Conservation (phyloP, 2,329 filamentous ascomycete species). For the Penicillium sp. region DNA sequence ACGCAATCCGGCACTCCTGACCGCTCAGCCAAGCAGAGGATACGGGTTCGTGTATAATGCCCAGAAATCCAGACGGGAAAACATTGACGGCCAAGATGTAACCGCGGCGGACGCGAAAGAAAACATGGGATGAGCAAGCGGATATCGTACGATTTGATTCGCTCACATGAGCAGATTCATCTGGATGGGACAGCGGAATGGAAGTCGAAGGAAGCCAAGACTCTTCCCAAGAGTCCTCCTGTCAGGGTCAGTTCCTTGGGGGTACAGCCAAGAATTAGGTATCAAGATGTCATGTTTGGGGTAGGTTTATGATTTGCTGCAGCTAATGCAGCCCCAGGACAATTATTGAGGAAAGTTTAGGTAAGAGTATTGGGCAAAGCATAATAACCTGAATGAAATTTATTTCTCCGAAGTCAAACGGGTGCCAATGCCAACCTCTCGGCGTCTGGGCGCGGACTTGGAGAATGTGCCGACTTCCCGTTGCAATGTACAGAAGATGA, state of each 20-base stretch:
- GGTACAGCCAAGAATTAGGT: conserved; percentile 1
- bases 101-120: conserved; percentile 1
- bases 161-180: background rate
- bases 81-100: conserved; percentile 4
- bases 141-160: background rate
- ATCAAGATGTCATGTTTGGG: background rate
- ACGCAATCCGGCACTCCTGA: conserved; percentile 15
- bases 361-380: conserved; percentile 16
- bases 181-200: conserved; percentile 11
- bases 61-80: conserved; percentile 7
- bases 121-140: background rate
- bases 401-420: conserved; percentile 5
- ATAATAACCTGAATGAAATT: background rate
- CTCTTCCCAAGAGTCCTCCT: conserved; percentile 1
- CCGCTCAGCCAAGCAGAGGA: conserved; percentile 18
- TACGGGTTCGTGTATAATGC: conserved; percentile 9
- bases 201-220: conserved; percentile 8
- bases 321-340: conserved; percentile 3
- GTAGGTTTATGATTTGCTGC: background rate
- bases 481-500: background rate
- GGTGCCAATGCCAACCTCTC: conserved; percentile 20
- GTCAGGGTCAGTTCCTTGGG: background rate
- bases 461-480: background rate
- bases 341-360: conserved; percentile 11
- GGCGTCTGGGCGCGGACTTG: conserved; percentile 13